Evolutionary conservation across 331 rosid genomes (phyloP).

Genomic region (Acacia pycnantha): DNA sequence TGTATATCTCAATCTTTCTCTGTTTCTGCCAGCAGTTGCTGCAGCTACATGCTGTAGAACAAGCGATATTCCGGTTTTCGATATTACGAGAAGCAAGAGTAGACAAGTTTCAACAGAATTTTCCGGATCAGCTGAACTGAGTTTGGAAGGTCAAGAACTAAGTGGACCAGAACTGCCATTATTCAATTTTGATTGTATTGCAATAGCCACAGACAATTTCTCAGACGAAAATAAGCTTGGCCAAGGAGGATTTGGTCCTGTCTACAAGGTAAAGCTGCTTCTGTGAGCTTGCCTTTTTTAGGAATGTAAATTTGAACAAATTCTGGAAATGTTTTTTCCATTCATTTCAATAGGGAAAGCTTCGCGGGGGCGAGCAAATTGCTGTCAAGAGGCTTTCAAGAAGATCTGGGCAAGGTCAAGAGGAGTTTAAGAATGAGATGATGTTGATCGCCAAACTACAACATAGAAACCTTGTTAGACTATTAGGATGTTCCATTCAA

Average conservation of each 20-base stretch:
- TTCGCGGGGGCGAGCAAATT: slow-evolving; percentile 44
- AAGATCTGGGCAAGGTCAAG: slow-evolving; percentile 60
- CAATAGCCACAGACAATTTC: slow-evolving; percentile 57
- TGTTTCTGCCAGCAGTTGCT: slow-evolving; percentile 37
- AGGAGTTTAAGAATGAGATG: slow-evolving; percentile 69
- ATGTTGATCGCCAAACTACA: slow-evolving; percentile 58
- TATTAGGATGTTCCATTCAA: slow-evolving; percentile 55
- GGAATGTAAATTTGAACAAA: neutral
- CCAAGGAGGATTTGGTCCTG: slow-evolving; percentile 78
- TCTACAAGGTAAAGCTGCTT: slow-evolving; percentile 46
- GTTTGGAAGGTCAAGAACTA: slow-evolving; percentile 37
- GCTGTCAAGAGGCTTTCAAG: slow-evolving; percentile 65
- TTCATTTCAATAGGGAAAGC: slow-evolving; percentile 42
- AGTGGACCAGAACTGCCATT: slow-evolving; percentile 58
- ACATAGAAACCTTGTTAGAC: slow-evolving; percentile 66
- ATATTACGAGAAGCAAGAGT: slow-evolving; percentile 33
- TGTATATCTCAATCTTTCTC: neutral
- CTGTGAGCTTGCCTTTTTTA: neutral
- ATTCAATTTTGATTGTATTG: slow-evolving; percentile 51
- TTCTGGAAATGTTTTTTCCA: neutral
- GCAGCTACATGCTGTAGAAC: slow-evolving; percentile 33
- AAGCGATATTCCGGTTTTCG: slow-evolving; percentile 2
- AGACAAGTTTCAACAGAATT: slow-evolving; percentile 49
- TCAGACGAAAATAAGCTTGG: slow-evolving; percentile 74
- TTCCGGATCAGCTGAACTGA: slow-evolving; percentile 55